Evolutionary conservation across 1,284 basidiomycete genomes (phyloP).

Genomic region (Malassezia furfur): DNA sequence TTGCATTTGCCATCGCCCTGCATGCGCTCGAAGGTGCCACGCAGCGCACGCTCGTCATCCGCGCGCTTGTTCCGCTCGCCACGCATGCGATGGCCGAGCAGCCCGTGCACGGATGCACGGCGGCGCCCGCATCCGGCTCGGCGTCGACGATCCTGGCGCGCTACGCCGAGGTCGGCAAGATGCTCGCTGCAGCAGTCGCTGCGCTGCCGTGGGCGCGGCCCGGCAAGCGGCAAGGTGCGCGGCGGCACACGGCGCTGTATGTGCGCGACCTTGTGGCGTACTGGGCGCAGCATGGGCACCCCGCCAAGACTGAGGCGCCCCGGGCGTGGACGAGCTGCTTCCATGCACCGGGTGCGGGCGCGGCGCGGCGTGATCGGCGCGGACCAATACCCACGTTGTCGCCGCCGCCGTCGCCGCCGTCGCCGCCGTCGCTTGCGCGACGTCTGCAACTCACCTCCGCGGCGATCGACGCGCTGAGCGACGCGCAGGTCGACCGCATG

Average conservation of each 20-base stretch:
- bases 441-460: slow-evolving; percentile 5
- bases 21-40: slow-evolving; percentile 11
- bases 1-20: slow-evolving; percentile 17
- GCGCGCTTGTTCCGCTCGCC: not conserved
- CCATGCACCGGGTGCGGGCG: not conserved
- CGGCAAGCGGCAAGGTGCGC: not conserved
- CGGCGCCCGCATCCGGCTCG: not conserved
- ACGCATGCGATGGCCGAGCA: not conserved
- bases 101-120: not conserved
- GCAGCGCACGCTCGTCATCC: not conserved
- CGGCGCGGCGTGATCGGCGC: not conserved
- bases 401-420: not conserved
- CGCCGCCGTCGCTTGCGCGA: not conserved
- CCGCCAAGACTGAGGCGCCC: not conserved
- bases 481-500: slow-evolving; percentile 8
- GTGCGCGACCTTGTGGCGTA: not conserved
- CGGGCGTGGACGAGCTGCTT: not conserved
- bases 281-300: not conserved
- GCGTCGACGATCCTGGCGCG: slow-evolving; percentile 12
- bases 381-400: not conserved
- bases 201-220: slow-evolving; percentile 14
- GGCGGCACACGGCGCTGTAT: not conserved
- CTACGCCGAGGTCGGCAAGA: slow-evolving; percentile 13
- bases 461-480: slow-evolving; percentile 9
- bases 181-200: slow-evolving; percentile 4